These are phyloP conservation scores for Phytopythium montanum DNA, from an alignment of 352 stramenopile genomes.

Conservation along the genomic window DNA sequence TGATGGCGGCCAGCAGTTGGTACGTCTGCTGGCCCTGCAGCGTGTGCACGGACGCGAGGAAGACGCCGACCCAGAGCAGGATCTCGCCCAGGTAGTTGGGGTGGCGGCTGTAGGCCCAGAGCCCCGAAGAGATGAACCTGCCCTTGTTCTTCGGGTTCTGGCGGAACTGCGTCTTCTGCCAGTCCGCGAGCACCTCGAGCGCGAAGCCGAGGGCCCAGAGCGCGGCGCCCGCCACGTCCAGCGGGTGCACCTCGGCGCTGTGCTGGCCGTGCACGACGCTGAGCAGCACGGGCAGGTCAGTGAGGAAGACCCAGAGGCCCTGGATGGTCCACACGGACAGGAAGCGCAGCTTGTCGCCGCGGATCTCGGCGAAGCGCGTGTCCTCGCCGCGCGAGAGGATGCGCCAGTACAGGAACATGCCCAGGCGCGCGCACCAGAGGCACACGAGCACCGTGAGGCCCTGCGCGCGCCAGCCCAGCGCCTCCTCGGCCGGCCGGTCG, in stretches of 20 bases:
- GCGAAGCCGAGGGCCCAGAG: slow-evolving; percentile 71
- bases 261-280: slow-evolving; percentile 31
- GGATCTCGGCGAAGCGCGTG: slow-evolving; percentile 70
- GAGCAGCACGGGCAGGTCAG: slow-evolving; percentile 63
- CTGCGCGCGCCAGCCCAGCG: slow-evolving; percentile 44
- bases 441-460: slow-evolving; percentile 66
- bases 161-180: slow-evolving; percentile 82
- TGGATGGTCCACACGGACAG: slow-evolving; percentile 80
- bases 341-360: slow-evolving; percentile 59
- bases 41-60: slow-evolving; percentile 36
- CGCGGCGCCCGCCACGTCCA: slow-evolving; percentile 30
- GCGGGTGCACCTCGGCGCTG: slow-evolving; percentile 13
- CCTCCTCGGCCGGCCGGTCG: background rate
- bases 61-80: slow-evolving; percentile 81
- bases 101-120: slow-evolving; percentile 88
- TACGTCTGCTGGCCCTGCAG: slow-evolving; percentile 31
- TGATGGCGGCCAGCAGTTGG: slow-evolving; percentile 38
- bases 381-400: slow-evolving; percentile 68
- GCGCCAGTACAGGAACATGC: slow-evolving; percentile 73
- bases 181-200: slow-evolving; percentile 73
- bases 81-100: slow-evolving; percentile 93
- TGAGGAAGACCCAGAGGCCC: slow-evolving; percentile 80
- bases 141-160: slow-evolving; percentile 55
- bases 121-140: slow-evolving; percentile 73
- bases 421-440: slow-evolving; percentile 76